Base-by-base conservation (phyloP, 495 filamentous ascomycete species). In the Staphylotrichum longicolle region DNA sequence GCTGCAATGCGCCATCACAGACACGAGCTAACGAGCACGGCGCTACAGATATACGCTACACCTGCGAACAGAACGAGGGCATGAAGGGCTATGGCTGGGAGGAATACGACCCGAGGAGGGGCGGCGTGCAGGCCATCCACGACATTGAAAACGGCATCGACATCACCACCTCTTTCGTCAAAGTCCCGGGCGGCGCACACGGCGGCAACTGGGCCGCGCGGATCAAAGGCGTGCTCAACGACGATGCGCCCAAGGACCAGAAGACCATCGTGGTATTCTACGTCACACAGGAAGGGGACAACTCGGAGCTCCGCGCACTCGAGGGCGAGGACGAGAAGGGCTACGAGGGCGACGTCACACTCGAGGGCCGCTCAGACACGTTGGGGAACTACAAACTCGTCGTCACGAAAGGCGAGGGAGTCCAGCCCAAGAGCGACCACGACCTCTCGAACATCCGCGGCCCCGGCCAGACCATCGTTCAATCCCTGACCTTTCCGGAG, bases 41-140 rank as follows among this genome's bases (percentile, higher is more conserved):
- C 20, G 20, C 1, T 32, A 34, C 75, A 96, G 92, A 86, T 69
- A 86, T 97, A 65, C 87, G 94, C 62, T 89, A 98, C 72, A 96
- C 95, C 0, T 98, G 94, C 75, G 94, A 98, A 70, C 94, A 98
- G 73, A 82, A 93, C 71, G 91, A 96, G 70, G 89, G 87, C 60
- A 96, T 98, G 88, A 86, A 86, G 46, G 92, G 94, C 41, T 98
- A 98, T 71, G 94, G 93, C 61, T 98, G 94, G 94, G 93, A 98
- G 64, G 84, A 94, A 68, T 98, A 95, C 75, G 94, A 98, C 72
- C 85, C 90, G 27, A 82, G 94, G 52, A 86, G 80, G 47, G 94
- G 94, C 65, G 94, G 94, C 51, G 79, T 87, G 30, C 90, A 98
- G 78, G 89, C 88, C 20, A 93, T 98, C 57, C 89, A 91, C 67